phyloP scores from a whole-genome alignment of 2,329 filamentous ascomycete genomes.

The Fusarium equiseti region DNA sequence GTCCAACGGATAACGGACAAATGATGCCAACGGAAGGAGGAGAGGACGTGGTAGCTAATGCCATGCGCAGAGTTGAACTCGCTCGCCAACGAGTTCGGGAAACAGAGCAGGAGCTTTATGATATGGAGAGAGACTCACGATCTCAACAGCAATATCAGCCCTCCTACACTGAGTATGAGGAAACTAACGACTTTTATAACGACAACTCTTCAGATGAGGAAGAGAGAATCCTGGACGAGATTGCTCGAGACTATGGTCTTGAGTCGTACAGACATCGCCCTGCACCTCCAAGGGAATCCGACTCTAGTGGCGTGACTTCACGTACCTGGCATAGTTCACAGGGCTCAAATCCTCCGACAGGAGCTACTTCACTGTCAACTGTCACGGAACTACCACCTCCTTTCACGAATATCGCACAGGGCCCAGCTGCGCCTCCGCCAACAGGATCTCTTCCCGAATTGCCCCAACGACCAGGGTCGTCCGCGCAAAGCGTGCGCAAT shows the following conservation, averaged over 20 bases:
- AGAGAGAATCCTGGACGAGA: constrained; percentile 85
- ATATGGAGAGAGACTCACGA: constrained; percentile 60
- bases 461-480: constrained; percentile 52
- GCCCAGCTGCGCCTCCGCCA: constrained; percentile 61
- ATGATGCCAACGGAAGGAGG: constrained; percentile 55
- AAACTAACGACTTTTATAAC: constrained; percentile 70
- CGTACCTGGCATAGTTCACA: constrained; percentile 85
- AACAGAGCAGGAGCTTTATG: constrained; percentile 74
- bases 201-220: constrained; percentile 77
- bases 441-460: constrained; percentile 60
- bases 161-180: constrained; percentile 40
- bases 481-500: constrained; percentile 72
- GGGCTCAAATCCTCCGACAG: constrained; percentile 71
- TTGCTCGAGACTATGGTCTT: constrained; percentile 84
- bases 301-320: constrained; percentile 82
- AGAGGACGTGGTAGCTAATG: constrained; percentile 64
- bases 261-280: constrained; percentile 78
- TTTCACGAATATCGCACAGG: constrained; percentile 34
- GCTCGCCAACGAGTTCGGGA: constrained; percentile 81
- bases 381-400: constrained; percentile 70
- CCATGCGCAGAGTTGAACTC: constrained; percentile 75
- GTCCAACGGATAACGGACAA: constrained; percentile 56
- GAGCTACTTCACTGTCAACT: constrained; percentile 65
- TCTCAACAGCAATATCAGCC: constrained; percentile 49
- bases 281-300: constrained; percentile 80